Evolutionary conservation across 441 rosid genomes (phyloP).

Genomic region (Populus hybrid): DNA sequence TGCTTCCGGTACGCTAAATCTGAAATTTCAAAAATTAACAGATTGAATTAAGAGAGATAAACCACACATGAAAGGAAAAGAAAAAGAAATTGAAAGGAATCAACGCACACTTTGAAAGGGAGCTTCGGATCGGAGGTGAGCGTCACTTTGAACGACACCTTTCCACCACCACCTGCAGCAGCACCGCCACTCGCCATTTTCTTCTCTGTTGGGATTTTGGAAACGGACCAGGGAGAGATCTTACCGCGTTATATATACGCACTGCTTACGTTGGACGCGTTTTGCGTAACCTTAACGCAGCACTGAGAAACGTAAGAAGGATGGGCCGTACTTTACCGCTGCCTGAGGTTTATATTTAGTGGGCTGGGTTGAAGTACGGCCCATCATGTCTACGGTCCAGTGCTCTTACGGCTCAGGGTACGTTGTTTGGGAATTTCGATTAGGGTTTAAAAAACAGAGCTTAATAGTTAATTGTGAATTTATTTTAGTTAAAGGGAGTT

Average conservation of each 20-base stretch:
- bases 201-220: background rate
- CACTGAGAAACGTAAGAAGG: background rate
- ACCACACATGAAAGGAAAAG: background rate
- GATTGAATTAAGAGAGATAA: slow-evolving; percentile 5
- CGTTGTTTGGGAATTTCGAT: background rate
- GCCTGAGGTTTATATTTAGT: background rate
- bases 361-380: background rate
- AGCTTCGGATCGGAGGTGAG: slow-evolving; percentile 96
- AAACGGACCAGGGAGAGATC: background rate
- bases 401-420: background rate
- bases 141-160: slow-evolving; percentile 90
- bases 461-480: background rate
- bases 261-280: too few species aligned
- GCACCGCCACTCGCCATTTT: slow-evolving; percentile 36
- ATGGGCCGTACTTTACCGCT: background rate
- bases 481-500: background rate
- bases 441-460: background rate
- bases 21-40: background rate
- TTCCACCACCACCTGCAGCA: slow-evolving; percentile 49
- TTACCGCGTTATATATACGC: too few species aligned
- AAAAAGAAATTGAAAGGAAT: background rate
- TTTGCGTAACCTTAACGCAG: background rate
- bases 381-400: background rate
- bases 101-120: slow-evolving; percentile 85
- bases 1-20: slow-evolving; percentile 91